Base-by-base conservation (phyloP, 495 filamentous ascomycete genomes). In the Collariella sp. region DNA sequence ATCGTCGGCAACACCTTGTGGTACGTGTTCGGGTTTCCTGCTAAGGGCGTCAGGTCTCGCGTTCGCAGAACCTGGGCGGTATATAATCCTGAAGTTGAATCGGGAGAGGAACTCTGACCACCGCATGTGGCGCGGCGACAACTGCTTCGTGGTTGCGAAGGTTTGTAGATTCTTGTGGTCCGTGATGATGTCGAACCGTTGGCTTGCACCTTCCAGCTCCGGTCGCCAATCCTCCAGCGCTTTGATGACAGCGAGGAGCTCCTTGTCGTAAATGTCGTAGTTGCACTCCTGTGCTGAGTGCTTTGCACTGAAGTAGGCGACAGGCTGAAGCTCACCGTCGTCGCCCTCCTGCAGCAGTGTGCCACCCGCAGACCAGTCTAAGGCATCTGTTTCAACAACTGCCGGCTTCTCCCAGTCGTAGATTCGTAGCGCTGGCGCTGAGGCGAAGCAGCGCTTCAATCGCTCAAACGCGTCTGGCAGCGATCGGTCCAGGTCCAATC, bases 251-350 rank as follows among this genome's bases (percentile, higher is more conserved):
- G 19, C 26, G 61, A 54, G 6, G n/a, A n/a, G n/a, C n/a, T n/a
- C n/a, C n/a, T n/a, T n/a, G n/a, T n/a, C n/a, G n/a, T n/a, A n/a
- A n/a, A 59, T 65, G 5, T 33, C 13, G 50, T 66, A 66, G 35
- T 66, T 62, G 16, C 36, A 33, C 43, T 60, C 46, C 0, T 43
- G 29, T 34, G 13, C 39, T 4, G 23, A 45, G 33, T 56, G 50
- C 38, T 44, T 60, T 19, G 61, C 57, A 7, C 42, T 61, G n/a
- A 42, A 60, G 42, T 50, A 63, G 1, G 39, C 44, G 1, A 50
- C 6, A 0, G 34, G 44, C 2, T 41, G 26, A 0, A 48, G 22
- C 3, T 40, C 2, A 5, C 42, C 46, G 12, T 52, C 34, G 0
- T 57, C 42, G 7, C 22, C 20, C 0, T 16, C 0, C 15, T 47